These are phyloP conservation scores for Lipomyces starkeyi DNA, from an alignment of 805 yeast species.

Conservation along the genomic window DNA sequence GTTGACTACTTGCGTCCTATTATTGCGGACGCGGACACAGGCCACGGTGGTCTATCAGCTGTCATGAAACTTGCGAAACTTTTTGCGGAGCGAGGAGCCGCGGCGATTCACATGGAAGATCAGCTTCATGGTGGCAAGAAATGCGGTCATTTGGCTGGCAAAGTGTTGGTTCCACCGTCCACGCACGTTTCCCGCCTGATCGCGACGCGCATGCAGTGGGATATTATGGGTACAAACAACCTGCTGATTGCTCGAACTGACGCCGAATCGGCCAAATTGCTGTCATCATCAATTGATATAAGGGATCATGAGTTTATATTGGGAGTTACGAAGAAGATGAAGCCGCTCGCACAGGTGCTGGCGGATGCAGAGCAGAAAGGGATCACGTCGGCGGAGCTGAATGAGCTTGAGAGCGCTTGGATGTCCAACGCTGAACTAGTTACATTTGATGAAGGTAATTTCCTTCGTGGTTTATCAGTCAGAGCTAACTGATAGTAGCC, in stretches of 20 bases:
- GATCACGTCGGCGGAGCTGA: slow-evolving; percentile 47
- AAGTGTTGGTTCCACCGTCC: slow-evolving; percentile 64
- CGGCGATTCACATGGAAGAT: slow-evolving; percentile 69
- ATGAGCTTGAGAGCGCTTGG: slow-evolving; percentile 57
- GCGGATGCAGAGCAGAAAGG: slow-evolving; percentile 54
- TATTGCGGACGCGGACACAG: slow-evolving; percentile 71
- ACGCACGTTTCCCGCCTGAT: slow-evolving; percentile 60
- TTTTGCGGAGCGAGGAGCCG: slow-evolving; percentile 71
- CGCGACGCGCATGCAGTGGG: slow-evolving; percentile 69
- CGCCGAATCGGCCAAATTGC: slow-evolving; percentile 59
- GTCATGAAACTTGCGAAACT: slow-evolving; percentile 69
- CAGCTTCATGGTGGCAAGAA: slow-evolving; percentile 70
- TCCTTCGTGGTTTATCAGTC: slow-evolving; percentile 36
- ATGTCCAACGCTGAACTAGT: slow-evolving; percentile 49
- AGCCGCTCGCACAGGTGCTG: slow-evolving; percentile 55
- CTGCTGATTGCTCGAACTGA: slow-evolving; percentile 67
- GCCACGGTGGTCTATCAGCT: slow-evolving; percentile 66
- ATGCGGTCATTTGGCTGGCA: slow-evolving; percentile 69
- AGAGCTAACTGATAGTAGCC: slow-evolving; percentile 28
- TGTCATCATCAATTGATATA: slow-evolving; percentile 60
- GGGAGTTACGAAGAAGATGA: slow-evolving; percentile 51
- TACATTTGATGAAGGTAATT: slow-evolving; percentile 59
- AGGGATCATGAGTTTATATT: slow-evolving; percentile 61
- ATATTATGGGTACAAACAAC: slow-evolving; percentile 64
- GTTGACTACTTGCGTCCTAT: slow-evolving; percentile 65